Conservation (phyloP, 2,329 filamentous ascomycete genomes). For the Penicillium griseofulvum region DNA sequence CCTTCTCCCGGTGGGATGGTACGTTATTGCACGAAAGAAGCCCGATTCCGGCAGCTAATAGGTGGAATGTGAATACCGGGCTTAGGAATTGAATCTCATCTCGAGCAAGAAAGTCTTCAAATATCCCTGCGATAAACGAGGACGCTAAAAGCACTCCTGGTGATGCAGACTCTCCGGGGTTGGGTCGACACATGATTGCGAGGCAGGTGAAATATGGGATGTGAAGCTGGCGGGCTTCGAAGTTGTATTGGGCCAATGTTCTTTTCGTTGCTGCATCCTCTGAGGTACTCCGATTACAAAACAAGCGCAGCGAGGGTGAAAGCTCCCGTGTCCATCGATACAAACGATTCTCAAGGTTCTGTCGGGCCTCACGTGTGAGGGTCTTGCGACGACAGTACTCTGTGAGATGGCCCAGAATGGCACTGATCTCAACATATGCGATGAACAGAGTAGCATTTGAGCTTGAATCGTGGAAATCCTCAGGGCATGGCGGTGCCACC, state of each 20-base stretch:
- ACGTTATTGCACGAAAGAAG: constrained; percentile 38
- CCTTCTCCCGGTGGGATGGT: constrained; percentile 22
- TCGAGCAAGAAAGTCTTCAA: constrained; percentile 45
- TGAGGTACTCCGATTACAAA: constrained; percentile 1
- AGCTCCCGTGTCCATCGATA: constrained; percentile 40
- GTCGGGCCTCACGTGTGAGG: constrained; percentile 24
- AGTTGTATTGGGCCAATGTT: constrained; percentile 26
- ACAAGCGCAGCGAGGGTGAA: constrained; percentile 29
- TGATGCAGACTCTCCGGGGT: constrained; percentile 30
- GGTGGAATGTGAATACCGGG: constrained; percentile 46
- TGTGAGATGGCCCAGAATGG: constrained; percentile 36
- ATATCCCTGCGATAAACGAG: constrained; percentile 45
- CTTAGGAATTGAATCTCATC: constrained; percentile 46
- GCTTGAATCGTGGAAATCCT: constrained; percentile 36
- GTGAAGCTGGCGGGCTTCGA: constrained; percentile 43
- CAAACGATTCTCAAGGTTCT: constrained; percentile 27
- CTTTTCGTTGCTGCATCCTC: neutral
- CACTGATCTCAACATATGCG: constrained; percentile 42
- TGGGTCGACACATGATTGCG: constrained; percentile 39
- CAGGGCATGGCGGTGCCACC: constrained; percentile 32
- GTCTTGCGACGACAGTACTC: constrained; percentile 26
- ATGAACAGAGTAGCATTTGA: constrained; percentile 37
- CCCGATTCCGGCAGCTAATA: constrained; percentile 40
- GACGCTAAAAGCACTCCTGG: constrained; percentile 42
- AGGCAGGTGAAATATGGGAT: constrained; percentile 42